Conservation (phyloP, 2,329 filamentous ascomycete species). For the Colletotrichum lupini region DNA sequence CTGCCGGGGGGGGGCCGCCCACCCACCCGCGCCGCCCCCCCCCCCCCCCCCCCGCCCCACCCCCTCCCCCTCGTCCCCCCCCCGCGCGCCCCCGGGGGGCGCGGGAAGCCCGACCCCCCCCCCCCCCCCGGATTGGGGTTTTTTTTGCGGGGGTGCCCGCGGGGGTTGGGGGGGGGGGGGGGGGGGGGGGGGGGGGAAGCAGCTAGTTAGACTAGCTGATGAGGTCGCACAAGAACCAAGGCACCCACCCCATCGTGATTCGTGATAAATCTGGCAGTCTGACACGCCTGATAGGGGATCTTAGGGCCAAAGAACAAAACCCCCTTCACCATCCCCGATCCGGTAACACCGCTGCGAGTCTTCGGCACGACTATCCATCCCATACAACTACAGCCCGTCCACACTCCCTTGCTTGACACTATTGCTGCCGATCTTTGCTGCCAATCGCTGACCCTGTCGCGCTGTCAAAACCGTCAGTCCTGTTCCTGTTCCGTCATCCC, state of each 20-base stretch:
- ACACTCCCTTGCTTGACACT: background rate
- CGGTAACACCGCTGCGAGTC: background rate
- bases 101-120: too few species aligned
- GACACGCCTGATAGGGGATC: background rate
- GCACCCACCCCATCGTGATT: background rate
- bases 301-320: background rate
- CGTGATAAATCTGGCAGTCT: background rate
- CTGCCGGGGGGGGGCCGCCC: too few species aligned
- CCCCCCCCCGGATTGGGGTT: too few species aligned
- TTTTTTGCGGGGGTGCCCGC: too few species aligned
- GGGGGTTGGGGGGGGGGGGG: too few species aligned
- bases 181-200: too few species aligned
- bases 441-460: background rate
- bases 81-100: too few species aligned
- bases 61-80: too few species aligned
- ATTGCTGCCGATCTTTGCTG: background rate
- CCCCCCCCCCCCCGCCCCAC: too few species aligned
- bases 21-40: too few species aligned
- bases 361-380: background rate
- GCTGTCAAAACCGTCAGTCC: too few species aligned
- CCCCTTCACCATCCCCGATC: background rate
- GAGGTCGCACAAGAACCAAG: background rate
- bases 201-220: background rate
- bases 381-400: too few species aligned
- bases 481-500: background rate